Percentiles rank a stretch among this genome's conserved stretches.
These are phyloP conservation scores for Graphilbum ipis-grandicollis DNA, from an alignment of 2,329 filamentous ascomycete genomes.

Conservation along the genomic window DNA sequence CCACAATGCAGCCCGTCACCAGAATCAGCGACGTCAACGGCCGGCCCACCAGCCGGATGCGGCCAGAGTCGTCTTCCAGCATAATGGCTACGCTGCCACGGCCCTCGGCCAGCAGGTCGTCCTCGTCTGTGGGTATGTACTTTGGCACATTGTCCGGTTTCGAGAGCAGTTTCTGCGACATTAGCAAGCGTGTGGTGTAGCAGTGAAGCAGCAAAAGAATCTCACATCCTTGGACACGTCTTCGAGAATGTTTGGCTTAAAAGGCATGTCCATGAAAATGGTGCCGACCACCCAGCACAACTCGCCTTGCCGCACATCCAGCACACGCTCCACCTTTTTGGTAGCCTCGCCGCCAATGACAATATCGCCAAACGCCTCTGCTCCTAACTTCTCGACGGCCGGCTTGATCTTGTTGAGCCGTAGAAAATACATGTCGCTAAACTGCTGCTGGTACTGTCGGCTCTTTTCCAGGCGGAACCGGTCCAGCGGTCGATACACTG, in stretches of 20 bases:
- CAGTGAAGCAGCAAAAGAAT: neutral
- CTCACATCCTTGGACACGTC: slow-evolving; percentile 79
- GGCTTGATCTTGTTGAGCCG: slow-evolving; percentile 79
- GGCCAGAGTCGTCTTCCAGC: slow-evolving; percentile 90
- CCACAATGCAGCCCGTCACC: slow-evolving; percentile 85
- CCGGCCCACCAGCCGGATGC: slow-evolving; percentile 61
- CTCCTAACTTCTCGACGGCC: slow-evolving; percentile 56
- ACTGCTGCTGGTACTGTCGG: slow-evolving; percentile 81
- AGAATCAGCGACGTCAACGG: slow-evolving; percentile 51
- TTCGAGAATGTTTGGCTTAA: slow-evolving; percentile 92
- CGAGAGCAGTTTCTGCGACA: slow-evolving; percentile 5
- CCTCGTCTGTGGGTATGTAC: slow-evolving; percentile 47
- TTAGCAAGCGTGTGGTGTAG: slow-evolving; percentile 34
- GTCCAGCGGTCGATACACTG: slow-evolving; percentile 54
- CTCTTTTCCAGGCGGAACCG: slow-evolving; percentile 57
- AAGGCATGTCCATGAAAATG: slow-evolving; percentile 89
- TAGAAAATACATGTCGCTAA: slow-evolving; percentile 93
- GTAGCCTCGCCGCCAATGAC: slow-evolving; percentile 62
- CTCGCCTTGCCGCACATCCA: slow-evolving; percentile 90
- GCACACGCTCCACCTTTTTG: slow-evolving; percentile 64
- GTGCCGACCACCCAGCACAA: slow-evolving; percentile 92
- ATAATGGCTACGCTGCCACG: slow-evolving; percentile 31
- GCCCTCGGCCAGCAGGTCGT: slow-evolving; percentile 27
- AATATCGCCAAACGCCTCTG: slow-evolving; percentile 60
- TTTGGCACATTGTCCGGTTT: slow-evolving; percentile 54